phyloP scores from a whole-genome alignment of 192 early-diverging fungal species.

The Endogone sp. region DNA sequence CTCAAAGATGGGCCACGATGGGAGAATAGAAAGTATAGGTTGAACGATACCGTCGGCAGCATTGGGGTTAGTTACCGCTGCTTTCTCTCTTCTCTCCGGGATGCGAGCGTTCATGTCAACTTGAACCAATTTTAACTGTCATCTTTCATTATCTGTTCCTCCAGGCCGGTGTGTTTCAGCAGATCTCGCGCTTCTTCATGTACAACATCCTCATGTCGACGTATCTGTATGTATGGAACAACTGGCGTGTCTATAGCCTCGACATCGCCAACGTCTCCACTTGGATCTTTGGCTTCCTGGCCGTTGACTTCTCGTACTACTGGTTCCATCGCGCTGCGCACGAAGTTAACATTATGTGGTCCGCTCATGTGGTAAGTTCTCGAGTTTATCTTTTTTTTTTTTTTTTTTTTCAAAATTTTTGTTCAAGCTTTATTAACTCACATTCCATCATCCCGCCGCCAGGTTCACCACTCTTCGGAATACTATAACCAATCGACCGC shows the following conservation, averaged over 20 bases:
- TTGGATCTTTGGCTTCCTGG: slow-evolving; percentile 54
- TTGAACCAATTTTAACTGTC: background rate
- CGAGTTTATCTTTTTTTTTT: too few relatives aligned
- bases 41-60: slow-evolving; percentile 52
- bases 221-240: slow-evolving; percentile 50
- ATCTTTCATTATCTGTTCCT: background rate
- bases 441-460: background rate
- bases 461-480: slow-evolving; percentile 40
- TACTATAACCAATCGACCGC: slow-evolving; percentile 58
- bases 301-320: slow-evolving; percentile 40
- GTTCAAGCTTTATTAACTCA: background rate
- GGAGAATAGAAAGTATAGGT: slow-evolving; percentile 35
- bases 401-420: background rate
- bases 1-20: slow-evolving; percentile 28
- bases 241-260: slow-evolving; percentile 38
- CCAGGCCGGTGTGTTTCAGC: slow-evolving; percentile 47
- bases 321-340: slow-evolving; percentile 56
- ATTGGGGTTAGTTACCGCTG: slow-evolving; percentile 30
- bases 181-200: slow-evolving; percentile 45
- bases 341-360: slow-evolving; percentile 59
- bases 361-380: slow-evolving; percentile 38
- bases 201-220: slow-evolving; percentile 34
- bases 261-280: slow-evolving; percentile 35
- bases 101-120: too few relatives aligned
- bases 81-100: too few relatives aligned